Percentiles rank a stretch among this genome's conserved stretches.
Conservation (phyloP, 129 eudicot species). For the Lactuca saligna region DNA sequence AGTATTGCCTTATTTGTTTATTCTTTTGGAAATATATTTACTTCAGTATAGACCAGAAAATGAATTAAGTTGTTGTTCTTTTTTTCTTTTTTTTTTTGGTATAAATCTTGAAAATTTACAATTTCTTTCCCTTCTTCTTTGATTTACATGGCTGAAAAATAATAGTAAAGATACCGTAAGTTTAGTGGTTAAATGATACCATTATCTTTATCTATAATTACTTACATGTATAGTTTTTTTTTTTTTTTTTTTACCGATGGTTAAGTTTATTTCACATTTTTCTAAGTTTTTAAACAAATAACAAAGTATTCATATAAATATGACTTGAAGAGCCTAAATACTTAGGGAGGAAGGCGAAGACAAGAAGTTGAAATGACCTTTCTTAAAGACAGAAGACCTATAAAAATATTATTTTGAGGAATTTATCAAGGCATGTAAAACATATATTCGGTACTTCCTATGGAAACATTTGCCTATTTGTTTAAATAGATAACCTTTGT, state of each 20-base stretch:
- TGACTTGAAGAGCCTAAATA: no score
- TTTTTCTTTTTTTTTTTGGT: no score
- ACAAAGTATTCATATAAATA: no score
- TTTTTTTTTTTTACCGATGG: background rate
- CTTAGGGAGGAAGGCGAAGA: no score
- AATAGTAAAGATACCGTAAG: background rate
- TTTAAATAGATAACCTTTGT: no score
- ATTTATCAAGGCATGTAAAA: no score
- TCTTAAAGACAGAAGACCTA: background rate
- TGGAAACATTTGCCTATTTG: background rate
- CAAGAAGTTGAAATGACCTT: background rate
- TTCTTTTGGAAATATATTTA: background rate
- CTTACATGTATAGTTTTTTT: no score
- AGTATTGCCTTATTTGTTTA: background rate
- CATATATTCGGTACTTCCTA: no score
- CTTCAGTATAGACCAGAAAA: constrained; percentile 5
- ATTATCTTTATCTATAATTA: no score
- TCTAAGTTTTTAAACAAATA: background rate
- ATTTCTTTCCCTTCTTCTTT: background rate
- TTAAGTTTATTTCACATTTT: no score
- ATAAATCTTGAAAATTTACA: background rate
- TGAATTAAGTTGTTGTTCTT: background rate
- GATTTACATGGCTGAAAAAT: background rate
- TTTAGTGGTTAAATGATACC: background rate
- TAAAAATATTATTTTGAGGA: no score